Evolutionary conservation across 129 eudicot genomes (phyloP).

Genomic region (Lactuca saligna): DNA sequence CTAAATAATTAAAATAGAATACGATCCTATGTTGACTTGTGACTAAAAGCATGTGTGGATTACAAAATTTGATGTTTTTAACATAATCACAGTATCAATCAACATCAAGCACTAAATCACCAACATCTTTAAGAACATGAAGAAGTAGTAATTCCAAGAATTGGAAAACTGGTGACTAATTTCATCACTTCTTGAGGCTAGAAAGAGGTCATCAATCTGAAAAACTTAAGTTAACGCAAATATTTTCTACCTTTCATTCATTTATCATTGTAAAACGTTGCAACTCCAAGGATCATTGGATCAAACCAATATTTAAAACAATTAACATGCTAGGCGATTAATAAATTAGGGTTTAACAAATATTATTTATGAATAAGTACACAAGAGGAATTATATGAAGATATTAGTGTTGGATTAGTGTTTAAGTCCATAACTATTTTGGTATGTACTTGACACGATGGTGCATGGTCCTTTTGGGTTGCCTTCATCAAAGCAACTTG

Average conservation of each 20-base stretch:
- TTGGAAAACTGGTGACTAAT: background rate
- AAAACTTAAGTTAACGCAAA: background rate
- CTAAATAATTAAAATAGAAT: no score
- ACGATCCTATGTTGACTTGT: no score
- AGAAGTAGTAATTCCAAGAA: background rate
- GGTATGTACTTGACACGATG: no score
- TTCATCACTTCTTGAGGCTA: background rate
- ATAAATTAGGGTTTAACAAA: background rate
- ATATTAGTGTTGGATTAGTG: no score
- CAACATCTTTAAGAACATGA: background rate
- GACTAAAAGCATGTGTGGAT: background rate
- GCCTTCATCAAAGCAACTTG: no score
- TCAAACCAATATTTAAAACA: background rate
- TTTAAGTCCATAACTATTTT: no score
- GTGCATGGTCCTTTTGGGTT: no score
- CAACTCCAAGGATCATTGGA: background rate
- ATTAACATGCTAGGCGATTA: background rate
- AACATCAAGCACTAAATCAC: no score
- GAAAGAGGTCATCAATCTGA: background rate
- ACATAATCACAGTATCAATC: background rate
- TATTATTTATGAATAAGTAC: background rate
- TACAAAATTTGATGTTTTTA: no score
- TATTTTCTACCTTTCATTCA: background rate
- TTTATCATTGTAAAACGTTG: slow-evolving; percentile 1
- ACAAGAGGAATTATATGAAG: background rate